A percentile compares a stretch with the other conserved stretches of the same genome.
phyloP scores from a whole-genome alignment of 768 basidiomycete species.

The Omphalotus guepiniiformis region DNA sequence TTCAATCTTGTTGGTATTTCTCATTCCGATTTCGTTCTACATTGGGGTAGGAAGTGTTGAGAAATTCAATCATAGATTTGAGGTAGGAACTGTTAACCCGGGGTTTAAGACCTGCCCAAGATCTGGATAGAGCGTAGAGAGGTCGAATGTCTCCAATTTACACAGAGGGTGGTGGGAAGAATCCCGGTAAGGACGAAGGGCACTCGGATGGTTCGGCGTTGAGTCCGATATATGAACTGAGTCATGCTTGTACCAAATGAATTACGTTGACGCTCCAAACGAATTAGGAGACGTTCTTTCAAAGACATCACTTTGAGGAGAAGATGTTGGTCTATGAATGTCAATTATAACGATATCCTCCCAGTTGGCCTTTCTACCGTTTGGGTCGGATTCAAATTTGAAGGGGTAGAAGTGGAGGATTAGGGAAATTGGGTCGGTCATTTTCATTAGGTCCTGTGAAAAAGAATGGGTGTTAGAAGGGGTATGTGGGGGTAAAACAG shows the following conservation, averaged over 20 bases:
- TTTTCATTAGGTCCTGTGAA: conserved; percentile 78
- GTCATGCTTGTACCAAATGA: conserved; percentile 74
- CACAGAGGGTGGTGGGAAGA: conserved; percentile 90
- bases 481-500: background rate
- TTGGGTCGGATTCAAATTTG: conserved; percentile 89
- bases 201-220: conserved; percentile 61
- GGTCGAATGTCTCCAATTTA: conserved; percentile 75
- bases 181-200: conserved; percentile 93
- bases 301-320: conserved; percentile 81
- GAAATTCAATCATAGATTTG: no score
- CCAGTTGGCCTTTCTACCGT: conserved; percentile 99
- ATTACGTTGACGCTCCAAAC: conserved; percentile 76
- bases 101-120: conserved; percentile 76
- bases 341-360: no score
- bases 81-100: conserved; percentile 82
- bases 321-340: conserved; percentile 82
- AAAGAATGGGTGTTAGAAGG: background rate
- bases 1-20: no score
- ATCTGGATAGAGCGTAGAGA: conserved; percentile 69
- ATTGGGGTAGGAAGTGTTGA: no score
- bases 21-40: no score
- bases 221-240: conserved; percentile 60
- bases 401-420: conserved; percentile 92
- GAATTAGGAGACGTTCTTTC: conserved; percentile 69
- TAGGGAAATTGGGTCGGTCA: conserved; percentile 78